Base-by-base conservation (phyloP, 805 yeast genomes). In the Wickerhamomyces alni region DNA sequence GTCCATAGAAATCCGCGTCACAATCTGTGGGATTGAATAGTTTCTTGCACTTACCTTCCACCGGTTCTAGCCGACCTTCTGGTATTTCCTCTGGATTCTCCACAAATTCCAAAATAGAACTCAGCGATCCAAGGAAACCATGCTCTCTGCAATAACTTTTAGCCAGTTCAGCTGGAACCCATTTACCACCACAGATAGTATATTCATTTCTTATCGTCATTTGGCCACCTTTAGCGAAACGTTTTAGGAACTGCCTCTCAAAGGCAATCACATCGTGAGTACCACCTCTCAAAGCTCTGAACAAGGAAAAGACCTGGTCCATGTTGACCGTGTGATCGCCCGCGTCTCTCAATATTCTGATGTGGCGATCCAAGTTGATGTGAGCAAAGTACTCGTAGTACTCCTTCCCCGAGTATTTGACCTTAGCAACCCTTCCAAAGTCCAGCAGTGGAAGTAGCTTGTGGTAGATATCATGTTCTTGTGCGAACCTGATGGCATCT, bases 161-260 rank as follows among this genome's bases (percentile, higher is more conserved):
- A 2, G 44, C 60, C 10, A 36, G 40, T 5, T 30, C 35, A 1
- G 39, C 22, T 13, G 46, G 37, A 19, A 56, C 47, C 62, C 62
- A 58, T 28, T 44, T 49, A 2, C 62, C 62, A 17, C 62, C 62
- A 40, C 57, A 52, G 7, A 58, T 33, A 1, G 62, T 47, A 1
- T 34, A 32, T 17, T 58, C 62, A 30, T 47, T 46, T 39, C 41
- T 44, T 11, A 41, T 38, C 12, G 32, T 25, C 8, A 52, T 26
- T 9, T 40, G 38, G 5, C 32, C 33, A 5, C 17, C 13, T 13
- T 4, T n/a, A 25, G 40, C 43, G 29, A 43, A 43, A 5, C 37
- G 35, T 1, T 18, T 38, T 17, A 42, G 40, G 25, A 55, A 50
- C 1, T 52, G 32, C 24, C 55, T 44, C 19, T 45, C 40, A 12